These are phyloP conservation scores for Fraxinus latifolia DNA, from an alignment of 305 asterid genomes.

Conservation along the genomic window DNA sequence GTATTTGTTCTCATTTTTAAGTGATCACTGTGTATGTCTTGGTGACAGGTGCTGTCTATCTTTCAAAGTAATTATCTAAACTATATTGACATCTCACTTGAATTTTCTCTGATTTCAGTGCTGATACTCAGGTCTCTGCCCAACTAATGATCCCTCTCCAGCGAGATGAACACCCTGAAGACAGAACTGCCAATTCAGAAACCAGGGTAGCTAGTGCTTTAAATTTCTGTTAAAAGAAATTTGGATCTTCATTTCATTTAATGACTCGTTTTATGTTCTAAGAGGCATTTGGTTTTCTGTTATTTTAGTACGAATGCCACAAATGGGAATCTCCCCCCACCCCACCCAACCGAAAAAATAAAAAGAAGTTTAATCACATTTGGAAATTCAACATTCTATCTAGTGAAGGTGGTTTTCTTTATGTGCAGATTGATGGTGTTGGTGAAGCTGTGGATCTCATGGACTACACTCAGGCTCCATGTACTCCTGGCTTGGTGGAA, in stretches of 20 bases:
- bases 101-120: slow-evolving; percentile 44
- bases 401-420: slow-evolving; percentile 20
- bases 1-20: slow-evolving; percentile 15
- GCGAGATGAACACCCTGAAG: slow-evolving; percentile 51
- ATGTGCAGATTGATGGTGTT: slow-evolving; percentile 48
- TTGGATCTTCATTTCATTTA: neutral
- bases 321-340: neutral
- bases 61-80: slow-evolving; percentile 1
- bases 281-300: neutral
- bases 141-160: slow-evolving; percentile 47
- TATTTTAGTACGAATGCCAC: slow-evolving; percentile 1
- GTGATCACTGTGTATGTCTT: slow-evolving; percentile 7
- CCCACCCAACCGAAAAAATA: neutral
- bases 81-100: slow-evolving; percentile 15
- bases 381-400: neutral
- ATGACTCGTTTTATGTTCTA: slow-evolving; percentile 3
- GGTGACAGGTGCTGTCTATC: slow-evolving; percentile 14
- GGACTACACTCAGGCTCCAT: slow-evolving; percentile 91
- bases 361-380: neutral
- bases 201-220: slow-evolving; percentile 46
- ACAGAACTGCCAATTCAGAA: slow-evolving; percentile 41
- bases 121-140: slow-evolving; percentile 59
- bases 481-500: slow-evolving; percentile 86
- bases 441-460: slow-evolving; percentile 47
- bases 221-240: slow-evolving; percentile 11